These are phyloP conservation scores for Talaromyces funiculosus DNA, from an alignment of 2,329 filamentous ascomycete genomes.

Conservation along the genomic window DNA sequence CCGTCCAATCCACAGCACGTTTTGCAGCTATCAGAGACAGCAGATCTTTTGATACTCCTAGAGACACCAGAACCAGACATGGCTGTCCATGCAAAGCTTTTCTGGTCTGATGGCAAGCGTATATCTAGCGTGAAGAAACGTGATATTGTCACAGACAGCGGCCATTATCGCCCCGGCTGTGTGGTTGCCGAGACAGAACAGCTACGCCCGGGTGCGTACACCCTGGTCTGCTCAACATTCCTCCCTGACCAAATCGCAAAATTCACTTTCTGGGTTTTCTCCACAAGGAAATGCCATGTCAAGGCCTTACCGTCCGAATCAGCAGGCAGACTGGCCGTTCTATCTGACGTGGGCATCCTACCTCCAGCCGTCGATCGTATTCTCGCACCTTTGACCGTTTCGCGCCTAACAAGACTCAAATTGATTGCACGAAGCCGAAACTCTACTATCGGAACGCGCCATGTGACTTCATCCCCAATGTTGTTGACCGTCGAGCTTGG, in stretches of 20 bases:
- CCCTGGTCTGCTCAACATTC: slow-evolving; percentile 84
- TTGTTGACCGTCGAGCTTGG: slow-evolving; percentile 69
- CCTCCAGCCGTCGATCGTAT: slow-evolving; percentile 50
- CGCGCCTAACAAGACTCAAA: slow-evolving; percentile 57
- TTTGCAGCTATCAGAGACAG: slow-evolving; percentile 51
- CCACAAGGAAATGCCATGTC: slow-evolving; percentile 51
- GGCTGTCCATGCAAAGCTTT: slow-evolving; percentile 76
- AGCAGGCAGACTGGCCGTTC: slow-evolving; percentile 64
- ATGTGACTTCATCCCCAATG: slow-evolving; percentile 48
- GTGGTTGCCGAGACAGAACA: slow-evolving; percentile 59
- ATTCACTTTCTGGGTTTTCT: slow-evolving; percentile 71
- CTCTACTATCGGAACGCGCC: slow-evolving; percentile 33
- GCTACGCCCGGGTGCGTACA: slow-evolving; percentile 71
- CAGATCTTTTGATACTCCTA: slow-evolving; percentile 67
- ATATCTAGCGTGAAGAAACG: slow-evolving; percentile 62
- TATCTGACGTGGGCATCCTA: slow-evolving; percentile 44
- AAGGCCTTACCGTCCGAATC: slow-evolving; percentile 63
- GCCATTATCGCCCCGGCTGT: slow-evolving; percentile 80
- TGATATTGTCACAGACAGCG: slow-evolving; percentile 75
- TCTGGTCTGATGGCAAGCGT: slow-evolving; percentile 69
- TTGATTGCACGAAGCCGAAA: slow-evolving; percentile 49
- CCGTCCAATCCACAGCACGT: slow-evolving; percentile 83
- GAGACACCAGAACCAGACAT: slow-evolving; percentile 62
- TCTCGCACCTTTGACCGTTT: slow-evolving; percentile 46
- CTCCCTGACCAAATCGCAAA: slow-evolving; percentile 69